phyloP scores from a whole-genome alignment of 2,329 filamentous ascomycete genomes.

The Clarireedia paspali region DNA sequence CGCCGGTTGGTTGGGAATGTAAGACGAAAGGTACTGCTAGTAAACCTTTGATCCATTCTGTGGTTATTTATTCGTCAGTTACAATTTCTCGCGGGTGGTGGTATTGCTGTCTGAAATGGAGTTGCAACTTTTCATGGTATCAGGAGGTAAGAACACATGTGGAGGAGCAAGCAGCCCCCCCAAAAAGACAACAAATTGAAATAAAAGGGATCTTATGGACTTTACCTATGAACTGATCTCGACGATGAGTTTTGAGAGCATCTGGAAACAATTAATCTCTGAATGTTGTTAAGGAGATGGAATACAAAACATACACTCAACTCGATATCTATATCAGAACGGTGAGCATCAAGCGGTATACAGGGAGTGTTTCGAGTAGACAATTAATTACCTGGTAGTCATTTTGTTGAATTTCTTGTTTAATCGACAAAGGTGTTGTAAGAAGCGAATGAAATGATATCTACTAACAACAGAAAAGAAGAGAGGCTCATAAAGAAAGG shows the following conservation, averaged over 20 bases:
- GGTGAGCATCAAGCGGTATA: background rate
- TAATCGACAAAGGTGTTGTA: no score
- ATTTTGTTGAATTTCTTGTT: background rate
- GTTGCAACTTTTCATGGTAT: background rate
- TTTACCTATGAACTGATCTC: conserved; percentile 79
- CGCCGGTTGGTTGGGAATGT: conserved; percentile 86
- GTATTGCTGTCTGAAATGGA: background rate
- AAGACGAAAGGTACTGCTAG: conserved; percentile 94
- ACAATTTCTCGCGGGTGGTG: no score
- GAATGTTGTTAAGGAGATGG: background rate
- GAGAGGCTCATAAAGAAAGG: no score
- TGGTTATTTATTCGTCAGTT: conserved; percentile 6
- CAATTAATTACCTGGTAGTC: background rate
- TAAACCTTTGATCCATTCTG: conserved; percentile 94
- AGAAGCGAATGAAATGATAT: no score
- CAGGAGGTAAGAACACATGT: background rate
- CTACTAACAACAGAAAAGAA: no score
- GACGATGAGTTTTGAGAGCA: conserved; percentile 72
- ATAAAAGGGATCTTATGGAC: background rate
- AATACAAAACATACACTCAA: conserved; percentile 56
- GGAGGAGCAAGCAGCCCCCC: no score
- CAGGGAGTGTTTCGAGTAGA: background rate
- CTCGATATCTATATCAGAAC: conserved; percentile 54
- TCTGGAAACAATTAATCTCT: conserved; percentile 36
- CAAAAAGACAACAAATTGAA: no score